Evolutionary conservation across 805 yeast species (phyloP).

Genomic region (Saccharomycopsis malanga): DNA sequence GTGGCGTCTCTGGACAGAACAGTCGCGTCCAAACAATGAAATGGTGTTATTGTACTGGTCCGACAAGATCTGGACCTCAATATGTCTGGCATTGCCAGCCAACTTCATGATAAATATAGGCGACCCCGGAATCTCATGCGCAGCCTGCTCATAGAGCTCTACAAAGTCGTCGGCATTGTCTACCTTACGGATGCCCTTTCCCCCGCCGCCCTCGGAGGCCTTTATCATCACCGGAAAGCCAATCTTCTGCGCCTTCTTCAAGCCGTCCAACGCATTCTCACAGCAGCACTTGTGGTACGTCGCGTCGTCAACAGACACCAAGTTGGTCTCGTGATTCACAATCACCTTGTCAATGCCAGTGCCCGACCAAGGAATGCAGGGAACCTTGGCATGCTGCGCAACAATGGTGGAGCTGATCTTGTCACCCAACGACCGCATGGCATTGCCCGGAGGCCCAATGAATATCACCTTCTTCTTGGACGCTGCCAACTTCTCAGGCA

Average conservation of each 20-base stretch:
- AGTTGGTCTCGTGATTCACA: slow-evolving; percentile 58
- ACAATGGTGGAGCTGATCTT: slow-evolving; percentile 96
- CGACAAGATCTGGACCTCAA: slow-evolving; percentile 95
- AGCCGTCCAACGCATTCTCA: slow-evolving; percentile 79
- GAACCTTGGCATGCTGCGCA: slow-evolving; percentile 97
- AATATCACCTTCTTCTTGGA: slow-evolving; percentile 85
- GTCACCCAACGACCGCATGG: slow-evolving; percentile 99
- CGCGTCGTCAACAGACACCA: slow-evolving; percentile 84
- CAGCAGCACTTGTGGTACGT: slow-evolving; percentile 88
- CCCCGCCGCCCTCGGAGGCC: slow-evolving; percentile 99
- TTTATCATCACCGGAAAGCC: slow-evolving; percentile 99
- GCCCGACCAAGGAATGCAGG: slow-evolving; percentile 99
- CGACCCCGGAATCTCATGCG: slow-evolving; percentile 97
- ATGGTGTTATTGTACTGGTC: slow-evolving; percentile 98
- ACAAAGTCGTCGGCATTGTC: slow-evolving; percentile 74
- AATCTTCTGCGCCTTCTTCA: slow-evolving; percentile 72
- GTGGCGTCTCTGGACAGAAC: slow-evolving; percentile 99
- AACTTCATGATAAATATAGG: slow-evolving; percentile 97
- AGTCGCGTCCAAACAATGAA: slow-evolving; percentile 96
- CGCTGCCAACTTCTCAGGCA: slow-evolving; percentile 92
- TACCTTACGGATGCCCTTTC: slow-evolving; percentile 98
- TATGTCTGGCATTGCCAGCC: slow-evolving; percentile 96
- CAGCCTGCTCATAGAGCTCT: slow-evolving; percentile 82
- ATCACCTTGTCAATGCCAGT: slow-evolving; percentile 85
- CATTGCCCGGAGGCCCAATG: slow-evolving; percentile 98